phyloP scores from a whole-genome alignment of 2,329 filamentous ascomycete genomes.

The Nakataea oryzae region DNA sequence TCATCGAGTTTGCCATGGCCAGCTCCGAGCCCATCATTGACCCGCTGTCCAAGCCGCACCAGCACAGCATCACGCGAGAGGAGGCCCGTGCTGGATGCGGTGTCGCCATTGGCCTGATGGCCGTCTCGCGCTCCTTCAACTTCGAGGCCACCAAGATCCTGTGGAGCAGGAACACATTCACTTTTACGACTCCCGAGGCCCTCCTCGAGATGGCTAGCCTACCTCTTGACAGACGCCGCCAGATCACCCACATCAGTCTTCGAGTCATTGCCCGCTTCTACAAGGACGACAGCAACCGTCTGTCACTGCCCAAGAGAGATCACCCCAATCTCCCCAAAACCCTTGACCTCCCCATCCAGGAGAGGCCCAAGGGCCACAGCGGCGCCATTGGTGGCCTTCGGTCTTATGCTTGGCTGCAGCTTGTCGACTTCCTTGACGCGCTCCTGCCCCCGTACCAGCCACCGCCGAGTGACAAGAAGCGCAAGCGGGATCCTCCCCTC shows the following conservation, averaged over 20 bases:
- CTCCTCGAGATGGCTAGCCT: slow-evolving; percentile 39
- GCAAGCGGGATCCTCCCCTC: not conserved
- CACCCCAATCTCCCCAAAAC: slow-evolving; percentile 31
- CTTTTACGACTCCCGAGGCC: slow-evolving; percentile 41
- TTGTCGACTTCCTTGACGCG: slow-evolving; percentile 40
- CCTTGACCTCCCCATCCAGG: slow-evolving; percentile 28
- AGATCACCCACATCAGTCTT: slow-evolving; percentile 35
- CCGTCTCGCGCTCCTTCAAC: slow-evolving; percentile 37
- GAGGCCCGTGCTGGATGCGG: slow-evolving; percentile 35
- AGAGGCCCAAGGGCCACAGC: slow-evolving; percentile 31
- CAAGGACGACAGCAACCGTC: slow-evolving; percentile 34
- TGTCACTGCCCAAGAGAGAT: slow-evolving; percentile 29
- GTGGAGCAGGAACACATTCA: slow-evolving; percentile 41
- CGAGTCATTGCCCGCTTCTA: slow-evolving; percentile 46
- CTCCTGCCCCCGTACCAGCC: slow-evolving; percentile 41
- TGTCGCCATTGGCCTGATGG: slow-evolving; percentile 39
- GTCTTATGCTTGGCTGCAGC: slow-evolving; percentile 43
- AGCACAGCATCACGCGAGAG: slow-evolving; percentile 29
- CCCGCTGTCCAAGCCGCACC: slow-evolving; percentile 33
- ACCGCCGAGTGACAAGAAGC: slow-evolving; percentile 18
- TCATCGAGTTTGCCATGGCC: slow-evolving; percentile 40
- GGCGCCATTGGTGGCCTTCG: slow-evolving; percentile 41
- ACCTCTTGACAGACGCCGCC: slow-evolving; percentile 26
- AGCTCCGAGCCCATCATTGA: slow-evolving; percentile 40
- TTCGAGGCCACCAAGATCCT: slow-evolving; percentile 37